Conservation (phyloP, 2,329 filamentous ascomycete species). For the Rutstroemia sp. region DNA sequence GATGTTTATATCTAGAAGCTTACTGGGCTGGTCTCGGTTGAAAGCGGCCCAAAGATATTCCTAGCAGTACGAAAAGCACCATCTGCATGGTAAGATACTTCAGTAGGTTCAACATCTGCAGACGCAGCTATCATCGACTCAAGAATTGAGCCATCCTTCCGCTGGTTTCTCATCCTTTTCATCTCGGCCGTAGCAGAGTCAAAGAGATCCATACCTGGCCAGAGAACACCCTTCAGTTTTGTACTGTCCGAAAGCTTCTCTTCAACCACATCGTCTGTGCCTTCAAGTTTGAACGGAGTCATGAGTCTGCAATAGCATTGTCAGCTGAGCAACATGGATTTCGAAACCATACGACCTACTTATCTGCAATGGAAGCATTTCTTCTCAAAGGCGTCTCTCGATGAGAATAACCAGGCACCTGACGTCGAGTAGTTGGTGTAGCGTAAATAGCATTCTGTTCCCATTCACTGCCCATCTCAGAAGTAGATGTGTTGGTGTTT, state of each 20-base stretch:
- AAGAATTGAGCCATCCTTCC: constrained; percentile 66
- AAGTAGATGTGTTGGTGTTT: constrained; percentile 2
- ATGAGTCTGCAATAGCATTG: constrained; percentile 12
- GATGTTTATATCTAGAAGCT: constrained; percentile 17
- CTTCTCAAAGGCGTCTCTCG: constrained; percentile 5
- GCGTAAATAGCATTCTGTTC: constrained; percentile 17
- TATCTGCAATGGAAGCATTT: constrained; percentile 14
- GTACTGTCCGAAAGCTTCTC: constrained; percentile 24
- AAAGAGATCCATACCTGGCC: constrained; percentile 75
- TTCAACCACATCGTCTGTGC: constrained; percentile 12
- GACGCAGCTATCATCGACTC: constrained; percentile 59
- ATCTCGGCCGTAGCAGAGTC: constrained; percentile 69
- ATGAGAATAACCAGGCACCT: constrained; percentile 21
- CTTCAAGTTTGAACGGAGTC: constrained; percentile 20
- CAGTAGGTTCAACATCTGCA: constrained; percentile 52
- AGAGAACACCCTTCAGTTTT: constrained; percentile 61
- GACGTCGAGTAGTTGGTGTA: constrained; percentile 24
- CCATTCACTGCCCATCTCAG: constrained; percentile 16
- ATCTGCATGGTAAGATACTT: constrained; percentile 53
- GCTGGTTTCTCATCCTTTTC: constrained; percentile 69
- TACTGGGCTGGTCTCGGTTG: constrained; percentile 44
- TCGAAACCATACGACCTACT: constrained; percentile 11
- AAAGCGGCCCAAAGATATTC: constrained; percentile 54
- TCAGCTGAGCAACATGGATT: neutral
- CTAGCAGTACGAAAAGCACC: constrained; percentile 44